phyloP scores from a whole-genome alignment of 2,329 filamentous ascomycete species.

The Chaetothyriales sp. region DNA sequence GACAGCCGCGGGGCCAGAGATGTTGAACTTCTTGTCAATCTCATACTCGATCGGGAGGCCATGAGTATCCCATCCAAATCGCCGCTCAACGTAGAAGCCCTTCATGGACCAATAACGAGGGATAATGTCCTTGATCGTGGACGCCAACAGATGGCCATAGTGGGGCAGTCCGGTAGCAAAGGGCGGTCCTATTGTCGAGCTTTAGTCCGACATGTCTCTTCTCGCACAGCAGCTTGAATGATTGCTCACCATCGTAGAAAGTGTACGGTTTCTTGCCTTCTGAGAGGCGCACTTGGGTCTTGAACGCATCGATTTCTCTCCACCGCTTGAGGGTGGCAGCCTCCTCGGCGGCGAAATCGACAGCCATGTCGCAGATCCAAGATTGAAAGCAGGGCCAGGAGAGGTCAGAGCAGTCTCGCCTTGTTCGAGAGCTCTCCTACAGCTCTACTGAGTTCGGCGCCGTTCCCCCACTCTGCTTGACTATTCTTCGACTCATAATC shows the following conservation, averaged over 20 bases:
- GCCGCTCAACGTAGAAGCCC: constrained; percentile 68
- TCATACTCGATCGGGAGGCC: constrained; percentile 82
- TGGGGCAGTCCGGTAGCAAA: constrained; percentile 45
- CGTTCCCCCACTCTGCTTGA: neutral
- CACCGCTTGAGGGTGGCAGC: constrained; percentile 70
- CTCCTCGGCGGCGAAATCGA: constrained; percentile 87
- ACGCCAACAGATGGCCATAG: constrained; percentile 60
- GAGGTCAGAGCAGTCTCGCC: neutral
- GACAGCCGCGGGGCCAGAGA: constrained; percentile 70
- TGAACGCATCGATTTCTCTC: constrained; percentile 85
- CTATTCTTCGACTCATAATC: neutral
- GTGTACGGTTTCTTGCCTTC: constrained; percentile 71
- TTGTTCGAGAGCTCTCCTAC: neutral
- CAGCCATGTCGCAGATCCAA: constrained; percentile 47
- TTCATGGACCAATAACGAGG: constrained; percentile 90
- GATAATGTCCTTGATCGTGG: constrained; percentile 87
- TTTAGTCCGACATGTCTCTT: neutral
- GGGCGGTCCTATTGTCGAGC: constrained; percentile 39
- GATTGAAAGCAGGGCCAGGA: neutral
- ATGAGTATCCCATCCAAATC: constrained; percentile 84
- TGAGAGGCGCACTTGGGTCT: constrained; percentile 73
- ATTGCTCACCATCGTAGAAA: constrained; percentile 62
- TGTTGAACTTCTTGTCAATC: constrained; percentile 80
- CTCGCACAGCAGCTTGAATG: constrained; percentile 19
- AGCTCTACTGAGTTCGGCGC: neutral